Evolutionary conservation across 495 filamentous ascomycete species (phyloP), one percentile per base, ranked within the genome.

Genomic region (Hyaloscypha finlandica): DNA sequence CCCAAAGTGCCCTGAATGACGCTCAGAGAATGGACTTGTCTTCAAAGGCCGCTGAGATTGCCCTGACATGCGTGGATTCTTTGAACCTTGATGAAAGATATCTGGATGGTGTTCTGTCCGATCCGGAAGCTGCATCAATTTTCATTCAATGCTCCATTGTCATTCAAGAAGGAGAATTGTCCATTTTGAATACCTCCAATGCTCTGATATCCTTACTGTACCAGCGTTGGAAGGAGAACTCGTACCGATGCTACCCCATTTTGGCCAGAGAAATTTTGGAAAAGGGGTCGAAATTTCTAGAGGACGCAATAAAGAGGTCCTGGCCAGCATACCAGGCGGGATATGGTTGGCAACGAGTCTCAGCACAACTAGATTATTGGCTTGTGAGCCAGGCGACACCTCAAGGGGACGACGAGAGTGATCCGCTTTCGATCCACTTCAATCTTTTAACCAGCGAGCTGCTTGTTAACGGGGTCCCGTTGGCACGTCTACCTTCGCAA

Each of bases 381-480:
- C 31, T 25, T 61, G 29, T 45, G 19, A 45, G 9, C 59, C 33
- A 22, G 37, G 14, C 6, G 4, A 48, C 11, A 11, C 8, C 42
- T 48, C 42, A 48, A 48, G 9, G 16, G 16, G 9, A 48, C 16
- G 16, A 1, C 35, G 35, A 37, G 12, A 19, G 42, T 19, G 16
- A 48, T 19, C 42, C 9, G 14, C 42, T 48, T 48, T 48, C 51
- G 0, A 74, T 85, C 3, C 74, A 82, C 54, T 85, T 74, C 62
- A 84, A 87, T 68, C 56, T 83, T 19, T 71, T 86, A 20, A 78
- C 74, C 33, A 80, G 81, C 0, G 76, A 78, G 54, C 71, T 87
- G 2, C 78, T 85, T 30, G 75, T 87, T 20, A 77, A 85, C 55
- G 80, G 80, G 19, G 67, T 71, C 0, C 83, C 83, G 0, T 71